Conservation (phyloP, 305 asterid genomes). For the Stenogyne calaminthoides region DNA sequence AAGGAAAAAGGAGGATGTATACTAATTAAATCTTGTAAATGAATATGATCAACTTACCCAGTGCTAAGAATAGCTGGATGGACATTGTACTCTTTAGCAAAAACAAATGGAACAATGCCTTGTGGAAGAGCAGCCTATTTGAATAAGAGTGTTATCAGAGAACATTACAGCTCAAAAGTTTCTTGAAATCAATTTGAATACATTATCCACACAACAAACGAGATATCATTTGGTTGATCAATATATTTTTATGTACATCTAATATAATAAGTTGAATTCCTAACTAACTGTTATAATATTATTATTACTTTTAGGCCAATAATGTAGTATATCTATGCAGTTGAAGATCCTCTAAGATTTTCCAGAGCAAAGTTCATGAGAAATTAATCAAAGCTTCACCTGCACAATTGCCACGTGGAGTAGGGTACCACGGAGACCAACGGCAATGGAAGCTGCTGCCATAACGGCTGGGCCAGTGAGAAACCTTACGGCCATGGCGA, state of each 20-base stretch:
- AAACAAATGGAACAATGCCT: slow-evolving; percentile 93
- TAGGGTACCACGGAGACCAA: slow-evolving; percentile 90
- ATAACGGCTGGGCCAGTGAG: slow-evolving; percentile 98
- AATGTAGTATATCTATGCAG: neutral
- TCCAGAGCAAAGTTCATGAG: neutral
- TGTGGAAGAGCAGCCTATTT: slow-evolving; percentile 91
- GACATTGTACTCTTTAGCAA: slow-evolving; percentile 87
- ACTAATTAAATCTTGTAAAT: neutral
- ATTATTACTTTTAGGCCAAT: neutral
- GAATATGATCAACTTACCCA: slow-evolving; percentile 50
- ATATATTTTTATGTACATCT: neutral
- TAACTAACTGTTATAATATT: neutral
- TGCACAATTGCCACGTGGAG: slow-evolving; percentile 90
- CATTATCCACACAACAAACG: slow-evolving; percentile 21
- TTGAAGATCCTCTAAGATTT: neutral
- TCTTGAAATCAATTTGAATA: neutral
- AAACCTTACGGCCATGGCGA: slow-evolving; percentile 93
- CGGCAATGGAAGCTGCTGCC: slow-evolving; percentile 90
- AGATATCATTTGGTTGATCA: too few species aligned
- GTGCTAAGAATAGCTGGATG: slow-evolving; percentile 94
- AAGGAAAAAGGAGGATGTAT: neutral
- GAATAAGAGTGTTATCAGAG: neutral
- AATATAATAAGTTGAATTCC: neutral
- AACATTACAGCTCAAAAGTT: neutral
- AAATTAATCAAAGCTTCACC: slow-evolving; percentile 52